These are phyloP conservation scores for Lactifluus rugatus DNA, from an alignment of 768 basidiomycete species.

Conservation along the genomic window DNA sequence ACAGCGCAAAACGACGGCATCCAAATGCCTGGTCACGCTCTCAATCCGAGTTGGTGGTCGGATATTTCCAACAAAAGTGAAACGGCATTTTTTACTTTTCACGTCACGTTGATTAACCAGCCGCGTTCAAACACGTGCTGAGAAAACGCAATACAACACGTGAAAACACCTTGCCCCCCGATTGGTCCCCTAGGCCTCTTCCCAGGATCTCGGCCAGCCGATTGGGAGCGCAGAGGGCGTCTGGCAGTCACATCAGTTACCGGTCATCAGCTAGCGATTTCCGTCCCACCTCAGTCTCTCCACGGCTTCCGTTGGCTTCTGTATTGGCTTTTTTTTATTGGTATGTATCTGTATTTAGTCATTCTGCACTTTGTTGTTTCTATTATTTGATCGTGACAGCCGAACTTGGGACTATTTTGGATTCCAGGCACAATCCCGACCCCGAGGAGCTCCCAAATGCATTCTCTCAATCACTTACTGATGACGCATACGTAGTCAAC, in stretches of 20 bases:
- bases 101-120: neutral
- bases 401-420: neutral
- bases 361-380: neutral
- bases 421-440: conserved; percentile 7
- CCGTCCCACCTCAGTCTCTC: neutral
- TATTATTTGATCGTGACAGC: neutral
- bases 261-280: neutral
- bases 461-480: neutral
- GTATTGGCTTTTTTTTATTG: neutral
- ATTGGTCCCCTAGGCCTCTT: neutral
- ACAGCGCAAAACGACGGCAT: neutral
- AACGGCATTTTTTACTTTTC: neutral
- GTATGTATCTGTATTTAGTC: neutral
- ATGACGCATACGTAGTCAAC: neutral
- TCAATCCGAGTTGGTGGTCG: neutral
- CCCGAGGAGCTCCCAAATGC: neutral
- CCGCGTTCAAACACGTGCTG: neutral
- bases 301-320: neutral
- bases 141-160: neutral
- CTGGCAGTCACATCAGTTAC: neutral
- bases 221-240: neutral
- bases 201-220: neutral
- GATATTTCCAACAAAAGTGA: neutral
- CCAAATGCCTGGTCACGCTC: neutral
- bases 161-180: neutral